These are phyloP conservation scores for Galerina sulciceps DNA, from an alignment of 768 basidiomycete genomes.

Conservation along the genomic window DNA sequence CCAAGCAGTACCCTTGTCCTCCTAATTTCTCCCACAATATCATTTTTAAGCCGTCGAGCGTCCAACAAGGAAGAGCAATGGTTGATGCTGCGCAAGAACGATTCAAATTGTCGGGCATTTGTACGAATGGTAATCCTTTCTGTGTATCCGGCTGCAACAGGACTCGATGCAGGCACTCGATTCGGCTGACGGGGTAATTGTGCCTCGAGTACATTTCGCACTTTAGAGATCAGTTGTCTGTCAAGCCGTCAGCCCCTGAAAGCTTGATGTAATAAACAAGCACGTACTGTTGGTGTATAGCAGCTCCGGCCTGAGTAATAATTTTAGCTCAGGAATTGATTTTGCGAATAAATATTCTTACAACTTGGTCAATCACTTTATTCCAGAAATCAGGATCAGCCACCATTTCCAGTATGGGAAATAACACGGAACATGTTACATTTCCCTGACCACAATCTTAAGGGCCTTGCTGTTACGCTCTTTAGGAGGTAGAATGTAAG, in stretches of 20 bases:
- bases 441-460: constrained; percentile 76
- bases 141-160: constrained; percentile 41
- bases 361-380: constrained; percentile 87
- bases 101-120: constrained; percentile 84
- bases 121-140: constrained; percentile 86
- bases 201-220: constrained; percentile 81
- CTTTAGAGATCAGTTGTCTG: constrained; percentile 86
- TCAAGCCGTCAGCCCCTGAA: constrained; percentile 11
- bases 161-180: constrained; percentile 42
- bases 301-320: constrained; percentile 47
- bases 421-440: constrained; percentile 82
- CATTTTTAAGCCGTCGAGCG: constrained; percentile 88
- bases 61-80: constrained; percentile 85
- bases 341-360: constrained; percentile 42
- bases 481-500: constrained; percentile 72
- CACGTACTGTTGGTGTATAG: constrained; percentile 53
- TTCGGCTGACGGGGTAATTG: constrained; percentile 64
- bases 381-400: constrained; percentile 99
- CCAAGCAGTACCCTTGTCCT: constrained; percentile 76
- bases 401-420: constrained; percentile 91
- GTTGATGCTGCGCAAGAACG: constrained; percentile 85
- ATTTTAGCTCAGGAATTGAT: background rate
- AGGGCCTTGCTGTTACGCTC: constrained; percentile 76
- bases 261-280: background rate
- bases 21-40: constrained; percentile 90